Evolutionary conservation across 2,329 filamentous ascomycete species (phyloP), one percentile per base, ranked within the genome.

Genomic region (Alternaria solani): DNA sequence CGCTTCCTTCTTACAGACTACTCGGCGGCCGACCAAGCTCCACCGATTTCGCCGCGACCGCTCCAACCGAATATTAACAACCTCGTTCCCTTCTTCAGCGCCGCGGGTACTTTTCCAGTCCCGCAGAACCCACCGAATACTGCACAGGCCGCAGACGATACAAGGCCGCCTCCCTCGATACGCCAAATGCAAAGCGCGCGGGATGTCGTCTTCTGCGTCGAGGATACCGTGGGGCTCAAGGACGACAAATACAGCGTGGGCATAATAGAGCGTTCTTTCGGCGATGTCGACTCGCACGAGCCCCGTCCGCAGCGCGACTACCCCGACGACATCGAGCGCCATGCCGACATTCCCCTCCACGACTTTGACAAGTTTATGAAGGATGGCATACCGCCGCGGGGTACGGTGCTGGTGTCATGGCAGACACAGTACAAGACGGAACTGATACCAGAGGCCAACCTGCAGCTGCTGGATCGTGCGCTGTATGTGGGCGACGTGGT

Each of bases 401-500:
- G 82, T 57, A 84, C 83, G 42, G 82, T 85, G 8, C 79, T 85
- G 26, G 80, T 87, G 11, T 76, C 78, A 70, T 80, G 84, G 83
- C 67, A 81, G 64, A 75, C 66, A 32, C 81, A 82, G 64, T 74
- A 76, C 47, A 73, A 69, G 53, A 76, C 79, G 2, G 77, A 81
- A 57, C 70, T 83, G 18, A 72, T 83, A 28, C 75, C 75, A 1
- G 76, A 79, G 49, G 66, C 80, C 11, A 79, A 82, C 25, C 75
- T 88, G 43, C 75, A 78, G 16, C 75, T 88, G 23, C 73, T 88
- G 30, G 85, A 87, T 72, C 82, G 86, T n/a, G 76, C 79, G 1
- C 74, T 88, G 14, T 79, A 82, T 49, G 81, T 87, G 16, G 86
- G 86, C 26, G 84, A 87, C 65, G 76, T 83, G 12, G 86, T 88